Percentiles rank a stretch among this genome's conserved stretches.
These are phyloP conservation scores for Schizothecium vesticola DNA, from an alignment of 495 filamentous ascomycete species.

Conservation along the genomic window DNA sequence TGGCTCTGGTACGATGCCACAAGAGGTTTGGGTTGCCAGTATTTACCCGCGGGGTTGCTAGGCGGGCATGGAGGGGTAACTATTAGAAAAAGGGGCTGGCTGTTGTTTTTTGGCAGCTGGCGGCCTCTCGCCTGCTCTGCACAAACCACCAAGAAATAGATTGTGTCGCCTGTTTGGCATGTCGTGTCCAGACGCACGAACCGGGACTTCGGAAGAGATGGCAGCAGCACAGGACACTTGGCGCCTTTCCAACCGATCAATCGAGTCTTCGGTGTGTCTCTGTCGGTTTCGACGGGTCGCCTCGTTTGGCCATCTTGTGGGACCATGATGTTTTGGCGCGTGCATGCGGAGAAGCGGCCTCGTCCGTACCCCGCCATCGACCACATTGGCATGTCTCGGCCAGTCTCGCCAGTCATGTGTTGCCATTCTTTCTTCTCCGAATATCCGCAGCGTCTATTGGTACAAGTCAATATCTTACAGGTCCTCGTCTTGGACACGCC, in stretches of 20 bases:
- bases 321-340: neutral
- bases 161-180: neutral
- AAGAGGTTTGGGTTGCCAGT: neutral
- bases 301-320: neutral
- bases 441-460: neutral
- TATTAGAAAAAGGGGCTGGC: neutral
- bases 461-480: neutral
- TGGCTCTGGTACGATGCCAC: neutral
- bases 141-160: neutral
- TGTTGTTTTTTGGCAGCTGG: neutral
- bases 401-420: too few species aligned
- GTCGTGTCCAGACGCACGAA: neutral
- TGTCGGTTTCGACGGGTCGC: neutral
- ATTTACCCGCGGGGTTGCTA: neutral
- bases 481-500: neutral
- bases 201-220: neutral
- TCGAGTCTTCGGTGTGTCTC: neutral
- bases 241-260: neutral
- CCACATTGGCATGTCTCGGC: too few species aligned
- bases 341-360: neutral
- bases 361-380: neutral
- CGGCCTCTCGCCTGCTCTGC: neutral
- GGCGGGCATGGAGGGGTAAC: neutral
- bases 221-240: neutral
- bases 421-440: neutral